These are phyloP conservation scores for Allium fistulosum DNA, from an alignment of 106 monocot species.

Conservation along the genomic window DNA sequence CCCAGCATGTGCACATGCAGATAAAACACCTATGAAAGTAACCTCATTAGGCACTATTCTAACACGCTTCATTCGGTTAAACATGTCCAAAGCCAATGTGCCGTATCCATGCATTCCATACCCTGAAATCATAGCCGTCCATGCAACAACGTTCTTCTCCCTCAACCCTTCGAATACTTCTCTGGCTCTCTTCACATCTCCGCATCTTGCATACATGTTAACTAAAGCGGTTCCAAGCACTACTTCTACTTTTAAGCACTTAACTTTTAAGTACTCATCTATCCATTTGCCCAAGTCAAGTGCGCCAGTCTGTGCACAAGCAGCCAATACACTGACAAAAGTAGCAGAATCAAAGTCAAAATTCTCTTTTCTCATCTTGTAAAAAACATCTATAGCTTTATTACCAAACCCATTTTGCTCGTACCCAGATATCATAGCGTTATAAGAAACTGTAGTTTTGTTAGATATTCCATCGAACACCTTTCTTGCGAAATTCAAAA, in stretches of 20 bases:
- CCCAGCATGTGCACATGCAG: slow-evolving; percentile 57
- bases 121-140: slow-evolving; percentile 53
- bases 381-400: slow-evolving; percentile 27
- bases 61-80: slow-evolving; percentile 20
- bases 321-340: slow-evolving; percentile 34
- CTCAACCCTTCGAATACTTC: slow-evolving; percentile 36
- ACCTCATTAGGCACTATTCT: slow-evolving; percentile 34
- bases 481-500: slow-evolving; percentile 22
- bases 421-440: slow-evolving; percentile 32
- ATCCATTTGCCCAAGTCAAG: slow-evolving; percentile 31
- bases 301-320: slow-evolving; percentile 39
- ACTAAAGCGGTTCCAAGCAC: slow-evolving; percentile 37
- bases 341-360: slow-evolving; percentile 38
- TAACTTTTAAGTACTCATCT: slow-evolving; percentile 17
- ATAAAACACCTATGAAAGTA: slow-evolving; percentile 46
- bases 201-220: slow-evolving; percentile 50
- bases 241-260: slow-evolving; percentile 13
- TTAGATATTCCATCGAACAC: slow-evolving; percentile 42
- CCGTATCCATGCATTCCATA: slow-evolving; percentile 58
- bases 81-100: slow-evolving; percentile 26
- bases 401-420: slow-evolving; percentile 53
- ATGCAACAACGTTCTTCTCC: slow-evolving; percentile 39
- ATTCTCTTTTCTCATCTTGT: slow-evolving; percentile 13
- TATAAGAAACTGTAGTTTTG: slow-evolving; percentile 44
- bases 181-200: slow-evolving; percentile 26